Evolutionary conservation across 768 basidiomycete genomes (phyloP).

Genomic region (Suillus cothurnatus): DNA sequence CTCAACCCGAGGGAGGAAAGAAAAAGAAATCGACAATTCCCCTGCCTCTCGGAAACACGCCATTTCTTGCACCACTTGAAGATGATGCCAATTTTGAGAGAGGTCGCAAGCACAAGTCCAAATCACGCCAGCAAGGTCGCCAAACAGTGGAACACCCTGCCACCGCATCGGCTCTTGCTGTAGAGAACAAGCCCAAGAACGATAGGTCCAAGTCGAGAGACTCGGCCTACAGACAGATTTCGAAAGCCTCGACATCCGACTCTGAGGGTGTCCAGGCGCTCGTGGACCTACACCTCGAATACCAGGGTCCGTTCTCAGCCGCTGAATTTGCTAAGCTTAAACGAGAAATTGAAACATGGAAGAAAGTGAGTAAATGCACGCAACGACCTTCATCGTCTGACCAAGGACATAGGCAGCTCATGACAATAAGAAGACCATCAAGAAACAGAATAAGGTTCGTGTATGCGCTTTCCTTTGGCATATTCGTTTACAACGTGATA

Average conservation of each 20-base stretch:
- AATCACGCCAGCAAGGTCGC: conserved; percentile 29
- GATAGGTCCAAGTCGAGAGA: conserved; percentile 43
- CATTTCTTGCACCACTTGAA: conserved; percentile 32
- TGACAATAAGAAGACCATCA: conserved; percentile 51
- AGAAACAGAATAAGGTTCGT: conserved; percentile 59
- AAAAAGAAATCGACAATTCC: conserved; percentile 31
- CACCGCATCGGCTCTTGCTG: conserved; percentile 9
- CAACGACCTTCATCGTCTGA: conserved; percentile 10
- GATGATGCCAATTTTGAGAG: conserved; percentile 32
- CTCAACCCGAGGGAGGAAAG: conserved; percentile 27
- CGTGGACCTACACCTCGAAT: conserved; percentile 21
- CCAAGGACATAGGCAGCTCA: conserved; percentile 32
- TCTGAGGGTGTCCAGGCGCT: conserved; percentile 21
- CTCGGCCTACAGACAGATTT: conserved; percentile 17
- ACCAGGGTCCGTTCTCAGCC: conserved; percentile 39
- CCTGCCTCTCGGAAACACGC: conserved; percentile 16
- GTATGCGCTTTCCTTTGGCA: neutral
- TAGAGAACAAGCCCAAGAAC: conserved; percentile 18
- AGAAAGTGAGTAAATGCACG: conserved; percentile 37
- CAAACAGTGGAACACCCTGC: conserved; percentile 21
- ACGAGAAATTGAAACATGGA: conserved; percentile 58
- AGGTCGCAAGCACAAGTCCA: conserved; percentile 34
- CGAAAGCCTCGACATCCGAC: conserved; percentile 32
- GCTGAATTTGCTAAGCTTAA: conserved; percentile 57
- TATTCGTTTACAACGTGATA: conserved; percentile 8